These are phyloP conservation scores for Harringtonia lauricola DNA, from an alignment of 2,329 filamentous ascomycete genomes.

Conservation along the genomic window DNA sequence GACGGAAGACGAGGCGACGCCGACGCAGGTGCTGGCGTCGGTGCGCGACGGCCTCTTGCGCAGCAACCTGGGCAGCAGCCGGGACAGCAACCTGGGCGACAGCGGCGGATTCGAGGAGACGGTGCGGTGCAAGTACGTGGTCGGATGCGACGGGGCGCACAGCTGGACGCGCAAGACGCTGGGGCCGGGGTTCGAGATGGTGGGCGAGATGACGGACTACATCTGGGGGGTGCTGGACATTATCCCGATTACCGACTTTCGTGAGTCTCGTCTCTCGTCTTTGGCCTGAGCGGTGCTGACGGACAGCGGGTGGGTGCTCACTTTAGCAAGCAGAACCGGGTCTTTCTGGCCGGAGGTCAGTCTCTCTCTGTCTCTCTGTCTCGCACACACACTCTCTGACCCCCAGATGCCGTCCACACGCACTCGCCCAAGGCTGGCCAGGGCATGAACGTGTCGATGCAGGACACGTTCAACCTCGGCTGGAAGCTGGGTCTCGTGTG, in stretches of 20 bases:
- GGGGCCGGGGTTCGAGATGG: slow-evolving; percentile 28
- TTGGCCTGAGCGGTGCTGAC: too few species aligned
- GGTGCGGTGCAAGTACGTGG: slow-evolving; percentile 49
- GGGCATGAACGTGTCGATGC: slow-evolving; percentile 52
- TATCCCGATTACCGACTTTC: slow-evolving; percentile 31
- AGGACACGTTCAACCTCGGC: slow-evolving; percentile 37
- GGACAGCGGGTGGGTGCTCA: slow-evolving; percentile 39
- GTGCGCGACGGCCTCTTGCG: slow-evolving; percentile 40
- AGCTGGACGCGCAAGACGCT: slow-evolving; percentile 52
- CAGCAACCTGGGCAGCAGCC: slow-evolving; percentile 36
- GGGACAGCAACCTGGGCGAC: slow-evolving; percentile 13
- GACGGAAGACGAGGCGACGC: slow-evolving; percentile 41
- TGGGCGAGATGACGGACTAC: slow-evolving; percentile 38
- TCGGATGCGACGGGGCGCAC: slow-evolving; percentile 60
- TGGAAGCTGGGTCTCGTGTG: slow-evolving; percentile 31
- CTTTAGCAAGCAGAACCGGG: slow-evolving; percentile 35
- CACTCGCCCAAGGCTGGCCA: slow-evolving; percentile 42
- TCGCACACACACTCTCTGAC: too few species aligned
- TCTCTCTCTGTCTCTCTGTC: too few species aligned
- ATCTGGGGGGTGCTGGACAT: slow-evolving; percentile 30
- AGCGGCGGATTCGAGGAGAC: slow-evolving; percentile 25
- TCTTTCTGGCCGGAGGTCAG: slow-evolving; percentile 44
- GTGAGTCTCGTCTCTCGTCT: slow-evolving; percentile 16
- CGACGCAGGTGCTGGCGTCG: slow-evolving; percentile 24
- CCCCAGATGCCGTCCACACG: slow-evolving; percentile 36